These are phyloP conservation scores for Agaricus subrufescens DNA, from an alignment of 768 basidiomycete species.

Conservation along the genomic window DNA sequence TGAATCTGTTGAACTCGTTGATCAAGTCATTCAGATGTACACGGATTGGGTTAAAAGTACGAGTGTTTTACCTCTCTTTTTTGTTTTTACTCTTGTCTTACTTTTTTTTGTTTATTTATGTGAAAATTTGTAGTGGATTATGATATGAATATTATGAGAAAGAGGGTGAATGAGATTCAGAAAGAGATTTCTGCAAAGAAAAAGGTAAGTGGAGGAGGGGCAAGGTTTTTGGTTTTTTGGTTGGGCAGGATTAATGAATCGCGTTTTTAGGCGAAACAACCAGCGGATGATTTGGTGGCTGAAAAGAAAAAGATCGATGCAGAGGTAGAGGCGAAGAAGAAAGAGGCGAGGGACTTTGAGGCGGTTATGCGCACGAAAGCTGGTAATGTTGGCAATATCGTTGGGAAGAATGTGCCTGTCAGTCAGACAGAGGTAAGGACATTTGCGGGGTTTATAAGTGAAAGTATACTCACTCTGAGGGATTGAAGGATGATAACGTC, in stretches of 20 bases:
- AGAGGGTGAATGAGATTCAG: slow-evolving; percentile 86
- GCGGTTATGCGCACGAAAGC: slow-evolving; percentile 76
- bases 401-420: slow-evolving; percentile 81
- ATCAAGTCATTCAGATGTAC: slow-evolving; percentile 92
- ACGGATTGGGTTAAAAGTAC: slow-evolving; percentile 90
- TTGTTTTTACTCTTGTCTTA: not conserved
- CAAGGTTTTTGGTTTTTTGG: too few species aligned
- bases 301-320: slow-evolving; percentile 84
- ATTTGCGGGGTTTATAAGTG: not conserved
- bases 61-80: slow-evolving; percentile 23
- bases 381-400: slow-evolving; percentile 84
- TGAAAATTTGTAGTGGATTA: slow-evolving; percentile 66
- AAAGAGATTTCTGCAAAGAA: slow-evolving; percentile 94
- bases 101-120: slow-evolving; percentile 1
- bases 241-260: not conserved
- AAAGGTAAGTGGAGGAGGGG: slow-evolving; percentile 49
- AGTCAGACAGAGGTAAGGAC: slow-evolving; percentile 78
- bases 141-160: slow-evolving; percentile 71
- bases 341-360: slow-evolving; percentile 76
- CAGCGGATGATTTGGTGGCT: slow-evolving; percentile 82
- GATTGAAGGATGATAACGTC: slow-evolving; percentile 79
- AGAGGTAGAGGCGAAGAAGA: slow-evolving; percentile 70
- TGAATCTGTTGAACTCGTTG: slow-evolving; percentile 85
- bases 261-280: slow-evolving; percentile 73
- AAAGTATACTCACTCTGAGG: not conserved